Percentiles rank a stretch among this genome's conserved stretches.
Conservation (phyloP, 176 grass and related monocot species). For the Pontederia paniculata region DNA sequence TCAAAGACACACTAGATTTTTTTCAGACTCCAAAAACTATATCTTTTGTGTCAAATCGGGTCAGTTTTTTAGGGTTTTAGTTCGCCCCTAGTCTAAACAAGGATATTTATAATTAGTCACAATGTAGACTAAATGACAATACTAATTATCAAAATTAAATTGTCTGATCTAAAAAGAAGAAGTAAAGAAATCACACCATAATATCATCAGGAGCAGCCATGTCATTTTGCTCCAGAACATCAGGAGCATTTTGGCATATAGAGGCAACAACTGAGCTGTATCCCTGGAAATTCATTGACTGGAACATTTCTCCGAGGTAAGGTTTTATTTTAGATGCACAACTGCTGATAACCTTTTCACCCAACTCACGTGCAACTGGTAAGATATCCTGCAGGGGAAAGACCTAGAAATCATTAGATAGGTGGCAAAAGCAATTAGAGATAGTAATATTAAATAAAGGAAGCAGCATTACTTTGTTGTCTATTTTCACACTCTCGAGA, state of each 20-base stretch:
- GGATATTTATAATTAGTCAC: too few relatives aligned
- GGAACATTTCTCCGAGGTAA: constrained; percentile 27
- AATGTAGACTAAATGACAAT: not conserved
- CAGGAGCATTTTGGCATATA: constrained; percentile 38
- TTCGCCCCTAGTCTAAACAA: too few relatives aligned
- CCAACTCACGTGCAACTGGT: constrained; percentile 43
- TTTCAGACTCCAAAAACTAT: too few relatives aligned
- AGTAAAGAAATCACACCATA: constrained; percentile 39
- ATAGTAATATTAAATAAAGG: constrained; percentile 5
- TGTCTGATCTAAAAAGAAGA: not conserved
- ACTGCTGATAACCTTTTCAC: constrained; percentile 40
- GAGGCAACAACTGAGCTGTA: constrained; percentile 38
- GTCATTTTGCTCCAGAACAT: constrained; percentile 25
- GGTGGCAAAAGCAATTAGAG: not conserved
- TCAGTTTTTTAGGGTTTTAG: too few relatives aligned
- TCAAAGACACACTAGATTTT: too few relatives aligned
- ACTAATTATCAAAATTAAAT: not conserved
- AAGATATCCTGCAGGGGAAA: constrained; percentile 36
- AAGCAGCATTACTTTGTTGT: constrained; percentile 37
- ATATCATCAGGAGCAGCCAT: constrained; percentile 32
- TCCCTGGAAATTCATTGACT: constrained; percentile 24
- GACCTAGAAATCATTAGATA: not conserved
- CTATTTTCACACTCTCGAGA: constrained; percentile 48
- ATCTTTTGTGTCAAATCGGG: too few relatives aligned
- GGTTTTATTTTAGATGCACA: constrained; percentile 54